These are phyloP conservation scores for Thermothelomyces thermophilus DNA, from an alignment of 2,329 filamentous ascomycete genomes.

Conservation along the genomic window DNA sequence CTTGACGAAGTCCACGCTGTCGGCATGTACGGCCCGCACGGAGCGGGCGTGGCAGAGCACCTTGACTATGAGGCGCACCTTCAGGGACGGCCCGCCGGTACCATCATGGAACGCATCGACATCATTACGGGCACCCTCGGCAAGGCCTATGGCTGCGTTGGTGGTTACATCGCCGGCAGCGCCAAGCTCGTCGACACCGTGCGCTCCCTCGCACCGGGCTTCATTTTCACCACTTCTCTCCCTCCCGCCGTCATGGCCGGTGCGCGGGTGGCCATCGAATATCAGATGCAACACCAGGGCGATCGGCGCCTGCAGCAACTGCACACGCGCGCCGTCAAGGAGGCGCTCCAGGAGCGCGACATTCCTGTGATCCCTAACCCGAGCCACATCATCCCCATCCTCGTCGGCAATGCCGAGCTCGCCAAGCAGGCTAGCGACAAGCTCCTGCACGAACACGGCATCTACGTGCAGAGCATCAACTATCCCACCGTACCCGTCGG, in stretches of 20 bases:
- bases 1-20: conserved; percentile 98
- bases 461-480: conserved; percentile 99
- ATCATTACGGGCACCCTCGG: conserved; percentile 97
- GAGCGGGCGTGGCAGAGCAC: conserved; percentile 94
- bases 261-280: conserved; percentile 84
- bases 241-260: conserved; percentile 97
- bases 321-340: conserved; percentile 91
- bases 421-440: conserved; percentile 90
- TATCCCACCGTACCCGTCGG: conserved; percentile 96
- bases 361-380: conserved; percentile 98
- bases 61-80: conserved; percentile 86
- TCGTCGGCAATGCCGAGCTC: conserved; percentile 89
- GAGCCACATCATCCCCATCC: conserved; percentile 87
- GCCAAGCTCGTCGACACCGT: conserved; percentile 83
- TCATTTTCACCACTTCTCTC: conserved; percentile 97
- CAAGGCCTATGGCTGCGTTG: conserved; percentile 96
- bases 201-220: conserved; percentile 88
- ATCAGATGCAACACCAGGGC: conserved; percentile 77
- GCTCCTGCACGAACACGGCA: conserved; percentile 80
- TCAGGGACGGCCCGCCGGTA: conserved; percentile 67
- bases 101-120: conserved; percentile 90
- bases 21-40: conserved; percentile 96
- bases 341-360: conserved; percentile 66
- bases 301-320: conserved; percentile 91
- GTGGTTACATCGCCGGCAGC: conserved; percentile 93